Evolutionary conservation across 345 rosid species (phyloP).

Genomic region (Eucalyptus pauciflora): DNA sequence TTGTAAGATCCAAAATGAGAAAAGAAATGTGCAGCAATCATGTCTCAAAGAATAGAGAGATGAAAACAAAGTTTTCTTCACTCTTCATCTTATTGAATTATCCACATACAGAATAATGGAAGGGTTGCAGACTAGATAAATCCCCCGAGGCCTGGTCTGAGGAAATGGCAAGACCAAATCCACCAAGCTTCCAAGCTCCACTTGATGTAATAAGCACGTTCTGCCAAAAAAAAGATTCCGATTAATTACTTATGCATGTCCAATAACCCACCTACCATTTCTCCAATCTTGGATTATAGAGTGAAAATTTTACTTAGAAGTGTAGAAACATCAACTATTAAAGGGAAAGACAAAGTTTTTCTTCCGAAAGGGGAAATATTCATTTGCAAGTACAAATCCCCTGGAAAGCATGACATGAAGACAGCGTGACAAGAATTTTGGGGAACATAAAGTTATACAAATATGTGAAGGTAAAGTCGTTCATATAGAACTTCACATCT

Average conservation of each 20-base stretch:
- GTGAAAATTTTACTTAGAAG: not conserved
- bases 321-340: not conserved
- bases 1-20: not conserved
- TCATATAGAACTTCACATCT: not conserved
- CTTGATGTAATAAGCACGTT: constrained; percentile 74
- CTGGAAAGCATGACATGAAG: not conserved
- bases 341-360: not conserved
- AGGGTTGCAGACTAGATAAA: constrained; percentile 47
- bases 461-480: not conserved
- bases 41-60: not conserved
- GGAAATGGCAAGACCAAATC: constrained; percentile 83
- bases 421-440: not conserved
- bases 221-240: constrained; percentile 12
- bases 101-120: constrained; percentile 80
- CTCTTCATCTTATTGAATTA: not conserved
- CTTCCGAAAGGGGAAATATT: not conserved
- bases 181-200: constrained; percentile 99
- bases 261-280: not conserved
- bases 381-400: not conserved
- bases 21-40: not conserved
- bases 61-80: not conserved
- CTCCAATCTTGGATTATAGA: not conserved
- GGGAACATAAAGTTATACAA: not conserved
- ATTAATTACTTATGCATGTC: not conserved
- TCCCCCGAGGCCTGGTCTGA: constrained; percentile 46